These are phyloP conservation scores for Torulaspora globosa DNA, from an alignment of 1,139 yeast genomes.

Conservation along the genomic window DNA sequence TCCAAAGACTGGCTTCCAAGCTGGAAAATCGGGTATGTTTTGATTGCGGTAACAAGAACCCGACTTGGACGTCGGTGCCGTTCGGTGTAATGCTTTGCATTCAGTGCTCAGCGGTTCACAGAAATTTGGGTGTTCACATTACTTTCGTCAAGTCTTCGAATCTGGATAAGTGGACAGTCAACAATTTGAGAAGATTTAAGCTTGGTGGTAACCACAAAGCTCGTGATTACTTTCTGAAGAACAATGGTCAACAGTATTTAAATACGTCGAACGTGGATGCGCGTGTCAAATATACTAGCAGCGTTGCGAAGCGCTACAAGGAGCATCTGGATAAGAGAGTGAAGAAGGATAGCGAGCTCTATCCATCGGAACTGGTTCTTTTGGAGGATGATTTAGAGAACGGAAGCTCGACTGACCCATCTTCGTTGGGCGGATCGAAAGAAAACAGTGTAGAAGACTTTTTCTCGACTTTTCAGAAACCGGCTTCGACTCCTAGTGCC, in stretches of 20 bases:
- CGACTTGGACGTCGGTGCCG: conserved; percentile 98
- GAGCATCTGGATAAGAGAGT: conserved; percentile 71
- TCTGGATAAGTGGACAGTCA: conserved; percentile 88
- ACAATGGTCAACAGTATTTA: conserved; percentile 75
- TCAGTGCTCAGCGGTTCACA: conserved; percentile 94
- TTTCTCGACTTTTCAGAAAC: conserved; percentile 87
- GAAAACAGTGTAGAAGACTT: conserved; percentile 70
- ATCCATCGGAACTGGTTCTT: conserved; percentile 63
- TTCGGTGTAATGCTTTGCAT: conserved; percentile 90
- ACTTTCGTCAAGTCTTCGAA: conserved; percentile 91
- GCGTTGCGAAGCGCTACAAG: conserved; percentile 73
- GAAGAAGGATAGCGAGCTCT: conserved; percentile 58
- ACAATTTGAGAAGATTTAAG: conserved; percentile 83
- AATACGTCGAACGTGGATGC: conserved; percentile 51
- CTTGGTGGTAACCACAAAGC: conserved; percentile 90
- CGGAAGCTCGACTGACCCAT: conserved; percentile 34
- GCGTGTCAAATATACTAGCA: conserved; percentile 72
- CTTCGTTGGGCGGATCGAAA: conserved; percentile 38
- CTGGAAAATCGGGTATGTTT: conserved; percentile 79
- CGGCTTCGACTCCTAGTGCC: conserved; percentile 38
- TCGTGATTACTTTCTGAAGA: conserved; percentile 72
- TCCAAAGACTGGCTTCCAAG: conserved; percentile 32
- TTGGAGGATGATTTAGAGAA: conserved; percentile 51
- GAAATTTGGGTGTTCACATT: conserved; percentile 94
- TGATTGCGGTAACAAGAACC: conserved; percentile 90